Evolutionary conservation across 2,329 filamentous ascomycete species (phyloP).

Genomic region (Alternaria rosae): DNA sequence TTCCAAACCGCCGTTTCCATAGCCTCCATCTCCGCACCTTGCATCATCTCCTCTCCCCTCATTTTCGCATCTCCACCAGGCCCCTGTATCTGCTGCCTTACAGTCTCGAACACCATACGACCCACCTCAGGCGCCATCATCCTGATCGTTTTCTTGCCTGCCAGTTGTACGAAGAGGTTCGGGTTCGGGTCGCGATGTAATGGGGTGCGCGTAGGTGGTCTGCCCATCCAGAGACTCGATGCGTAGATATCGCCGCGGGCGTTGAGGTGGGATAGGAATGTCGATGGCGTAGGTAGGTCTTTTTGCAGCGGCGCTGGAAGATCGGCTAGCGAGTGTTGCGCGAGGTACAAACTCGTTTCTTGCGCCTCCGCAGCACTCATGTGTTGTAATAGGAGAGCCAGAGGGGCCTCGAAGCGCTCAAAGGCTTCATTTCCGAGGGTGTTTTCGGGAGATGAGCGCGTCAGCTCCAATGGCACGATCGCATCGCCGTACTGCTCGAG

Average conservation of each 20-base stretch:
- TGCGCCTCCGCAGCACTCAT: conserved; percentile 50
- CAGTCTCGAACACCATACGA: conserved; percentile 66
- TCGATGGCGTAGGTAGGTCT: conserved; percentile 72
- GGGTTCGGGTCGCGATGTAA: conserved; percentile 93
- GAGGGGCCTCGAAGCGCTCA: conserved; percentile 65
- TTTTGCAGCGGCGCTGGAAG: conserved; percentile 68
- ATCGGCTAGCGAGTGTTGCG: conserved; percentile 76
- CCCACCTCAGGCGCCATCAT: conserved; percentile 72
- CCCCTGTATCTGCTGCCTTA: conserved; percentile 54
- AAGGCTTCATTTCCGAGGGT: conserved; percentile 55
- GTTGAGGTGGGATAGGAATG: conserved; percentile 62
- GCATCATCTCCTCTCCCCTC: conserved; percentile 90
- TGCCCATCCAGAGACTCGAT: conserved; percentile 87
- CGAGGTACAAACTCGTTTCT: conserved; percentile 73
- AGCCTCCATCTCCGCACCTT: conserved; percentile 71
- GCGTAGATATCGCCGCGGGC: conserved; percentile 87
- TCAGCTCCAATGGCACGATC: conserved; percentile 68
- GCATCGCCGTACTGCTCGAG: conserved; percentile 54
- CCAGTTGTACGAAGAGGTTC: conserved; percentile 87
- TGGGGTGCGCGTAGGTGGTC: conserved; percentile 86
- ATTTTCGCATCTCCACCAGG: conserved; percentile 59
- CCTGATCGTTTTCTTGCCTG: conserved; percentile 75
- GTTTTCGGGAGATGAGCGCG: conserved; percentile 29
- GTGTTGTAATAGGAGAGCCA: conserved; percentile 69
- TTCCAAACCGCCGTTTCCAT: conserved; percentile 78